Evolutionary conservation across 176 grass and related monocot species (phyloP).

Genomic region (Cocos nucifera): DNA sequence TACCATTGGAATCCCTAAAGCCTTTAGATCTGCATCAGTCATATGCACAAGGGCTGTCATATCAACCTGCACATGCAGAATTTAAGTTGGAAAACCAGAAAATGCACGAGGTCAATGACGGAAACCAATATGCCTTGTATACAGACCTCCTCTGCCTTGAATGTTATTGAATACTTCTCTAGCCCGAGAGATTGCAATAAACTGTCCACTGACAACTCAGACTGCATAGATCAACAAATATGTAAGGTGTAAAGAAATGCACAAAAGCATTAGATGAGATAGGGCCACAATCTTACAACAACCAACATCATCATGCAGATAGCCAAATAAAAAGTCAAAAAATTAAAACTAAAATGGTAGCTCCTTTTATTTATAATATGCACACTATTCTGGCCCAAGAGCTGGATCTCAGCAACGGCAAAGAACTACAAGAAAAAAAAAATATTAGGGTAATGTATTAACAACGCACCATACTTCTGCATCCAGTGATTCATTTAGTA

Average conservation of each 20-base stretch:
- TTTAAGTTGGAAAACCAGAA: slow-evolving; percentile 6
- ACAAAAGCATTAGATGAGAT: neutral
- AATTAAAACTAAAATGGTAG: too few relatives aligned
- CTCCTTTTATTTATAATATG: too few relatives aligned
- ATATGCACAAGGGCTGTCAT: slow-evolving; percentile 60
- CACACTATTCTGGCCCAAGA: too few relatives aligned
- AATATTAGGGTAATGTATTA: too few relatives aligned
- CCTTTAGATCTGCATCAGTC: slow-evolving; percentile 67
- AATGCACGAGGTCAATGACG: neutral
- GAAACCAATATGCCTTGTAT: slow-evolving; percentile 6
- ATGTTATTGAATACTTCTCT: slow-evolving; percentile 54
- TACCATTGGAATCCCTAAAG: slow-evolving; percentile 79
- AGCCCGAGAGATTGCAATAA: slow-evolving; percentile 60
- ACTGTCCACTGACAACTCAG: slow-evolving; percentile 32
- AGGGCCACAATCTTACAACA: too few relatives aligned
- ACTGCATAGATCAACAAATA: slow-evolving; percentile 27
- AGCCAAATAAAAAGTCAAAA: too few relatives aligned
- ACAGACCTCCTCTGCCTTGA: slow-evolving; percentile 63
- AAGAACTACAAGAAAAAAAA: too few relatives aligned
- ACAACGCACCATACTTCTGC: too few relatives aligned
- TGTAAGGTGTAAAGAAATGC: neutral
- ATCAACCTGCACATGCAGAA: slow-evolving; percentile 46
- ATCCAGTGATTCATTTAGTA: too few relatives aligned
- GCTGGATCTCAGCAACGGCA: too few relatives aligned
- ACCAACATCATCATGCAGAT: too few relatives aligned